Base-by-base conservation (phyloP, 148 eudicot species). In the Vaccinium vitisidaea region DNA sequence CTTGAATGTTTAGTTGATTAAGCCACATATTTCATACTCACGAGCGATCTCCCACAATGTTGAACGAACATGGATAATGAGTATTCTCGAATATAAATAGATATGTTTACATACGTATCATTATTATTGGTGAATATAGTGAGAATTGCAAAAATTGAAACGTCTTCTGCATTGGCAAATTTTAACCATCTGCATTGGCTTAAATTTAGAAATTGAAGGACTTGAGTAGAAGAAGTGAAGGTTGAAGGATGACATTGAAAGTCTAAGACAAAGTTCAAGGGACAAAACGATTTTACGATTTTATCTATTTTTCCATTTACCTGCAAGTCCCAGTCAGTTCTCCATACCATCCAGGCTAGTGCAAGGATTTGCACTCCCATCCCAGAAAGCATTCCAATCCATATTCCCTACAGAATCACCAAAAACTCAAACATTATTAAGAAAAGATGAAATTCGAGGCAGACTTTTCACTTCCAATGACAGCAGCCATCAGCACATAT, bases 351-450 rank as follows among this genome's bases (percentile, higher is more conserved):
- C 86, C 81, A 85, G 50, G 87, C 46, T 54, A 94, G 92, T 8
- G 90, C 82, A 80, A 92, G n/a, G 1, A 92, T 82, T 78, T 95
- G 94, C 13, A 87, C 76, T 8, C 74, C 87, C 84, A 91, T 81
- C 67, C 97, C 98, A 82, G 85, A 87, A 81, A 90, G 83, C 93
- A 95, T 88, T 87, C 98, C 98, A 0, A 92, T 90, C 95, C 97
- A 92, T 77, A 92, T 84, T 59, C 94, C 93, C 93, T 91, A 32
- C 23, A 2, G 32, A 58, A 61, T 61, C 69, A 43, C 46, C 5
- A 43, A 43, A 43, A 43, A 43, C 46, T 36, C 14, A 27, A 36
- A 36, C 39, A 36, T 36, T 70, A 70, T 8, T 10, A 52, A 43
- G 3, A 30, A 32, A 71, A 8, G 43, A 84, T 11, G 19, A 19